Base-by-base conservation (phyloP, 2,329 filamentous ascomycete species). In the Microdochium paspali region DNA sequence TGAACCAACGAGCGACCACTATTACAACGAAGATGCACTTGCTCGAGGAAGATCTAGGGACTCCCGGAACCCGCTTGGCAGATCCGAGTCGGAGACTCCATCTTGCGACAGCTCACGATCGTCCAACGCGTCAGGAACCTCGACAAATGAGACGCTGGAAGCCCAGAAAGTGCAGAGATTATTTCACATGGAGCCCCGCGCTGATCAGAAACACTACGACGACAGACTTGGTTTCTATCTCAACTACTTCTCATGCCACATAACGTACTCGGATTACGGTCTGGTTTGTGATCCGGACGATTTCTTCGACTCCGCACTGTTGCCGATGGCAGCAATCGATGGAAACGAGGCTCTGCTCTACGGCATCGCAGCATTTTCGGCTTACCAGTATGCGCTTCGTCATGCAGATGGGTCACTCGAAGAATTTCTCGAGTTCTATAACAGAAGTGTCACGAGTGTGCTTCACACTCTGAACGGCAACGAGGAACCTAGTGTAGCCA, bases 361-460 rank as follows among this genome's bases (percentile, higher is more conserved):
- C 61, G 90, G 90, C 1, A 69, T 96, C 4, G 86, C 90, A 10
- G 89, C 86, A 0, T 97, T 96, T 61, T 77, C 91, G 10, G 87
- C 90, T 0, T 97, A 96, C 59, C 89, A 95, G 55, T 77, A 85
- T 54, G 86, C 86, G 2, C 64, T 96, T 44, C 74, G 76, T 32
- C 80, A 84, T 44, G 79, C 84, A 1, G 71, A 82, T 44, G 87
- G 86, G 21, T 83, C 82, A 53, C 81, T 97, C 24, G 77, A 85
- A 51, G 82, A 85, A 46, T 97, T 97, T 56, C 72, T 97, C 24
- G 79, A 82, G 49, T 95, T 94, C 59, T 96, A 97, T 69, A 90
- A 95, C 64, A 85, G 82, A 60, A 90, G 91, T 10, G 85, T 98
- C 24, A 84, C 79, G 1, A 69, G 89, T 24, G 74, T 98, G 18